A percentile compares a stretch with the other conserved stretches of the same genome.
These are phyloP conservation scores for Venturia carpophila DNA, from an alignment of 2,329 filamentous ascomycete genomes.

Conservation along the genomic window DNA sequence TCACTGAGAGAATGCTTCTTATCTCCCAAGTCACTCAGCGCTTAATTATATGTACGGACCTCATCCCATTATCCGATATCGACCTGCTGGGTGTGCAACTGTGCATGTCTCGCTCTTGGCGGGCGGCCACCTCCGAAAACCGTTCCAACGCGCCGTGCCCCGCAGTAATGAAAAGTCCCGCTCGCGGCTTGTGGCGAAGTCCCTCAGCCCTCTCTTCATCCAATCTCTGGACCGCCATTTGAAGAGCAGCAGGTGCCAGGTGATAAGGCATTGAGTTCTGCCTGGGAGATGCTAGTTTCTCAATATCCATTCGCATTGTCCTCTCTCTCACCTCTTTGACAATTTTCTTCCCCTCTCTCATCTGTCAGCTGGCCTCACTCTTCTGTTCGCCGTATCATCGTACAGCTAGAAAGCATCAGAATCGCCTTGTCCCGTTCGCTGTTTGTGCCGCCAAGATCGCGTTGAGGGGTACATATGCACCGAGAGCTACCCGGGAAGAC, in stretches of 20 bases:
- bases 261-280: not conserved
- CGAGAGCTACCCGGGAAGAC: not conserved
- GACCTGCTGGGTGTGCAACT: no score
- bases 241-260: conserved; percentile 1
- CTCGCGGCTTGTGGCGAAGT: not conserved
- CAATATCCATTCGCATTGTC: not conserved
- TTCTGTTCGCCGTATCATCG: not conserved
- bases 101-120: not conserved
- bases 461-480: conserved; percentile 5
- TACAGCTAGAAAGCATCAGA: not conserved
- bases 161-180: not conserved
- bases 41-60: no score
- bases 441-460: not conserved
- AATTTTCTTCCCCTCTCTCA: not conserved
- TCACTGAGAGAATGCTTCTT: no score
- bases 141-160: not conserved
- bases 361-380: not conserved
- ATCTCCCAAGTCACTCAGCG: no score
- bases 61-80: no score
- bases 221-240: conserved; percentile 1
- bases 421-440: not conserved
- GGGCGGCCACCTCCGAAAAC: not conserved
- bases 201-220: not conserved
- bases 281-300: not conserved
- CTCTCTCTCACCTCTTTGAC: not conserved